phyloP scores from a whole-genome alignment of 2,329 filamentous ascomycete genomes.

The Ilyonectria sp. region DNA sequence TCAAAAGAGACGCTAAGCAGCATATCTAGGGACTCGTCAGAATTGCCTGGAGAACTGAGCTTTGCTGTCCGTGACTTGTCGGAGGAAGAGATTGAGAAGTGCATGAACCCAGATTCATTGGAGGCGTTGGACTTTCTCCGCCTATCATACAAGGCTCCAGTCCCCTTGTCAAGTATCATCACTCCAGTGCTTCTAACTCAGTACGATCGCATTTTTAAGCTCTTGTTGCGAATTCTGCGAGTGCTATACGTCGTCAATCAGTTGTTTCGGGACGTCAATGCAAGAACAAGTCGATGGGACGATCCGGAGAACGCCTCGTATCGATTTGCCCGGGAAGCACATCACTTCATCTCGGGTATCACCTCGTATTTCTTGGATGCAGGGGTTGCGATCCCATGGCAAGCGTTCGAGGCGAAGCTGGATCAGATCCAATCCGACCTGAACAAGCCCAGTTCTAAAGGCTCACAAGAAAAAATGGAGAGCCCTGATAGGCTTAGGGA shows the following conservation, averaged over 20 bases:
- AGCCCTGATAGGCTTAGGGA: conserved; percentile 78
- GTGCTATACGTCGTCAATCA: conserved; percentile 83
- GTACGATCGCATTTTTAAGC: conserved; percentile 89
- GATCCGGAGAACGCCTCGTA: conserved; percentile 58
- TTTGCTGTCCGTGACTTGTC: conserved; percentile 89
- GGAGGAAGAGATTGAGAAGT: conserved; percentile 83
- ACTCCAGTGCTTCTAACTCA: conserved; percentile 79
- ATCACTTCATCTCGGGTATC: conserved; percentile 83
- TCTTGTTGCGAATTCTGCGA: conserved; percentile 82
- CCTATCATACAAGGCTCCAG: conserved; percentile 85
- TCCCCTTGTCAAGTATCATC: conserved; percentile 80
- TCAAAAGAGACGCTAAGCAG: conserved; percentile 45
- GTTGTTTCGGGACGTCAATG: conserved; percentile 72
- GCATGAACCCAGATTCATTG: conserved; percentile 85
- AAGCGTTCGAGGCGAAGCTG: conserved; percentile 76
- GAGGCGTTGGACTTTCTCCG: conserved; percentile 95
- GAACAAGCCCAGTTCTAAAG: conserved; percentile 57
- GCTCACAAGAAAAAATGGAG: conserved; percentile 48
- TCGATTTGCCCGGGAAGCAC: conserved; percentile 81
- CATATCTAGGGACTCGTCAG: conserved; percentile 50
- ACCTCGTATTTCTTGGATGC: conserved; percentile 85
- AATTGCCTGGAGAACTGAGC: conserved; percentile 79
- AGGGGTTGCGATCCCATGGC: conserved; percentile 83
- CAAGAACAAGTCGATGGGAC: conserved; percentile 53
- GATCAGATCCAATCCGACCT: conserved; percentile 74